Percentiles rank a stretch among this genome's conserved stretches.
Conservation (phyloP, 208 protist genomes). For the Leishmania mexicana region DNA sequence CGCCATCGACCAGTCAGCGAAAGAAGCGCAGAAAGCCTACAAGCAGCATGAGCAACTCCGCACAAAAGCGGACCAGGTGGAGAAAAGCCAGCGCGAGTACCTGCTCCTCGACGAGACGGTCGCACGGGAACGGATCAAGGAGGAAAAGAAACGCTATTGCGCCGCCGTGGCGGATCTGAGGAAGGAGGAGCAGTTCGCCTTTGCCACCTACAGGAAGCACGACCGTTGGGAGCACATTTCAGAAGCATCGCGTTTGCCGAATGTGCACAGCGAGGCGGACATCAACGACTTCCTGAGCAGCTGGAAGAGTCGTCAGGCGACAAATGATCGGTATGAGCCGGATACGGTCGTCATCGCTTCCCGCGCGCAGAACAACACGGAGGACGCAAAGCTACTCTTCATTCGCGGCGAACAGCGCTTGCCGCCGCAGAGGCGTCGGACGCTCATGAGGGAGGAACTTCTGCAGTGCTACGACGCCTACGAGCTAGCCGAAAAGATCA, state of each 20-base stretch:
- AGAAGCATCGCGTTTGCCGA: slow-evolving; percentile 70
- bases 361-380: background rate
- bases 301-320: slow-evolving; percentile 67
- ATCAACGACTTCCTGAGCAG: slow-evolving; percentile 90
- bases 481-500: slow-evolving; percentile 71
- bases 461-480: slow-evolving; percentile 71
- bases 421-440: slow-evolving; percentile 39
- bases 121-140: slow-evolving; percentile 64
- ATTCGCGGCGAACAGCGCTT: slow-evolving; percentile 67
- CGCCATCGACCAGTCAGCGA: slow-evolving; percentile 57
- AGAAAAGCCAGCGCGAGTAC: slow-evolving; percentile 59
- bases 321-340: slow-evolving; percentile 25
- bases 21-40: slow-evolving; percentile 70
- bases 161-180: slow-evolving; percentile 40
- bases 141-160: slow-evolving; percentile 49
- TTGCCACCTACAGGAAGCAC: slow-evolving; percentile 84
- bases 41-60: slow-evolving; percentile 85
- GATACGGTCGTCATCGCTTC: slow-evolving; percentile 44
- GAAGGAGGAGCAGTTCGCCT: slow-evolving; percentile 64
- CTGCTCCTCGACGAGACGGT: slow-evolving; percentile 48
- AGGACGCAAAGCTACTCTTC: slow-evolving; percentile 32
- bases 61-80: slow-evolving; percentile 43
- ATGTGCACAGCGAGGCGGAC: slow-evolving; percentile 77
- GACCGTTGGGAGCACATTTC: slow-evolving; percentile 67
- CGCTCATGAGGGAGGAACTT: slow-evolving; percentile 62